Evolutionary conservation across 768 basidiomycete species (phyloP), one percentile per base, ranked within the genome.

Genomic region (Hygrophoropsis aurantiaca): DNA sequence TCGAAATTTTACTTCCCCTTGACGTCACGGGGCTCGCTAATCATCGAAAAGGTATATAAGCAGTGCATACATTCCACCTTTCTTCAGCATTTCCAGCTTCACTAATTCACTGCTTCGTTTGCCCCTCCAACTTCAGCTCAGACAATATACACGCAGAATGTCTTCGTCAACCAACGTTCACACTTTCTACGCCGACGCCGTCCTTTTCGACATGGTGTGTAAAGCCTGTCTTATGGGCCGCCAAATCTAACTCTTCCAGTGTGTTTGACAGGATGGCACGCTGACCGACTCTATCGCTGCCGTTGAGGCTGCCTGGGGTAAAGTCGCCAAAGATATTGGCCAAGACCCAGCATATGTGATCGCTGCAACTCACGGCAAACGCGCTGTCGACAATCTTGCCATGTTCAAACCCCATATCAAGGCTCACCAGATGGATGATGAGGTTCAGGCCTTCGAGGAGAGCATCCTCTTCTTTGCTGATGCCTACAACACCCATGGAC

Each of bases 311-410:
- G 86, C 86, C 3, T 88, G 86, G 86, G 78, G 79, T 24, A 80
- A 80, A 57, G 84, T 88, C 36, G 85, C 86, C 2, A 68, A 69
- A 42, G 84, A 87, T 60, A 77, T 88, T 42, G 83, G 82, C 44
- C 76, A 79, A 64, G 82, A 85, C 63, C 82, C 83, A 6, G 72
- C 74, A 47, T 73, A 79, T 46, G 83, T 86, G 52, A 85, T 87
- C 58, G 81, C 80, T 9, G 81, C 82, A 32, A 87, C 85, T n/a
- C 86, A 89, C 62, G 86, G 86, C 58, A 82, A 85, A 59, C 82
- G 86, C 50, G 87, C 85, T 10, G 73, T 85, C 58, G 86, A 88
- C 70, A 89, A 88, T 66, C 78, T 87, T 53, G 62, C 74, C 4
- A 70, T 74, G 40, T 81, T 82, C 71, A 81, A 79, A 57, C 82